These are phyloP conservation scores for Oryza glaberrima DNA, from an alignment of 176 grass and related monocot genomes.

Conservation along the genomic window DNA sequence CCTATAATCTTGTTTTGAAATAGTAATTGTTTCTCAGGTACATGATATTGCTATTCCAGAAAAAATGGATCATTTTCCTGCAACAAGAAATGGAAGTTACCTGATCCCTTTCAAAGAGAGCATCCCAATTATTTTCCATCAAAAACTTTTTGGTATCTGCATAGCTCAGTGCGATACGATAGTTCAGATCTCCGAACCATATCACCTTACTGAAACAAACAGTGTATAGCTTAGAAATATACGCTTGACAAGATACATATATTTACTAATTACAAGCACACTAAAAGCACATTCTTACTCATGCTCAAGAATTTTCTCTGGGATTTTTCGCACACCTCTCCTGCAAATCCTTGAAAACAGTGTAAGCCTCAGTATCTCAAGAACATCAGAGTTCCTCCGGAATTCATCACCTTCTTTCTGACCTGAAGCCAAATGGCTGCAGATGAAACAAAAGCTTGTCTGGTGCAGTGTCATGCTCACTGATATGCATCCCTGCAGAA, in stretches of 20 bases:
- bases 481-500: constrained; percentile 85
- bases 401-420: constrained; percentile 95
- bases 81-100: constrained; percentile 43
- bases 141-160: constrained; percentile 64
- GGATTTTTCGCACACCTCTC: constrained; percentile 67
- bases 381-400: constrained; percentile 82
- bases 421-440: constrained; percentile 91
- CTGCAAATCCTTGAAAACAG: constrained; percentile 76
- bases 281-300: constrained; percentile 58
- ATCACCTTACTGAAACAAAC: constrained; percentile 71
- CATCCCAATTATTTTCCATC: constrained; percentile 78
- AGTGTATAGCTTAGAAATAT: constrained; percentile 36
- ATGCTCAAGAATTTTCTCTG: constrained; percentile 85
- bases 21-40: neutral
- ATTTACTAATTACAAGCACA: constrained; percentile 35
- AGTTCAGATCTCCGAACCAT: constrained; percentile 95
- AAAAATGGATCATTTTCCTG: constrained; percentile 6
- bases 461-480: constrained; percentile 91
- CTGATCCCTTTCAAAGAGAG: constrained; percentile 86
- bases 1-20: neutral
- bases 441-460: constrained; percentile 92
- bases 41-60: neutral
- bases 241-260: constrained; percentile 9
- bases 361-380: constrained; percentile 77
- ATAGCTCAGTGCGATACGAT: constrained; percentile 82